These are phyloP conservation scores for Eimeria acervulina DNA, from an alignment of 169 alveolate genomes.

Conservation along the genomic window DNA sequence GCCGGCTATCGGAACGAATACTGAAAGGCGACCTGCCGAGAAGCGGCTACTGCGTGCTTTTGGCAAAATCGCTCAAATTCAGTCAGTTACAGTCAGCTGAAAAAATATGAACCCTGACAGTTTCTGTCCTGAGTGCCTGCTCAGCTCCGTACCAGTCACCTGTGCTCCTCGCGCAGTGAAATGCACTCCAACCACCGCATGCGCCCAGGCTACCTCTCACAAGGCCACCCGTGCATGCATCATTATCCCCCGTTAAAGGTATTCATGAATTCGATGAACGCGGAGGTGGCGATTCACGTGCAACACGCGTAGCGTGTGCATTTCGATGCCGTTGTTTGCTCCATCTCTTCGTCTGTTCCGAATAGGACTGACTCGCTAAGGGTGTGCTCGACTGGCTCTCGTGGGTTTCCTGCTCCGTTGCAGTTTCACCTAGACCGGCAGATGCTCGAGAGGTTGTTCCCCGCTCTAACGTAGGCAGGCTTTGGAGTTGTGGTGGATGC, in stretches of 20 bases:
- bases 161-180: too few relatives aligned
- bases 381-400: neutral
- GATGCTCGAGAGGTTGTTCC: neutral
- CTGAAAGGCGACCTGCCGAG: neutral
- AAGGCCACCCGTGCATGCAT: neutral
- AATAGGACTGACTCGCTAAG: neutral
- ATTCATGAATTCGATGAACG: neutral
- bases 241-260: neutral
- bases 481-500: neutral
- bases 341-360: neutral
- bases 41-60: too few relatives aligned
- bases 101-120: too few relatives aligned
- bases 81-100: too few relatives aligned
- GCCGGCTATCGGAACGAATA: neutral
- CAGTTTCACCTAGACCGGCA: neutral
- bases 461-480: neutral
- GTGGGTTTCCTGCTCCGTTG: neutral
- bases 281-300: neutral
- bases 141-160: too few relatives aligned
- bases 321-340: neutral
- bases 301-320: neutral
- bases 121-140: too few relatives aligned
- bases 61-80: too few relatives aligned
- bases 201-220: neutral
- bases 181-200: neutral